A percentile compares a stretch with the other conserved stretches of the same genome.
phyloP scores from a whole-genome alignment of 192 early-diverging fungal genomes.

The Coemansia asiatica region DNA sequence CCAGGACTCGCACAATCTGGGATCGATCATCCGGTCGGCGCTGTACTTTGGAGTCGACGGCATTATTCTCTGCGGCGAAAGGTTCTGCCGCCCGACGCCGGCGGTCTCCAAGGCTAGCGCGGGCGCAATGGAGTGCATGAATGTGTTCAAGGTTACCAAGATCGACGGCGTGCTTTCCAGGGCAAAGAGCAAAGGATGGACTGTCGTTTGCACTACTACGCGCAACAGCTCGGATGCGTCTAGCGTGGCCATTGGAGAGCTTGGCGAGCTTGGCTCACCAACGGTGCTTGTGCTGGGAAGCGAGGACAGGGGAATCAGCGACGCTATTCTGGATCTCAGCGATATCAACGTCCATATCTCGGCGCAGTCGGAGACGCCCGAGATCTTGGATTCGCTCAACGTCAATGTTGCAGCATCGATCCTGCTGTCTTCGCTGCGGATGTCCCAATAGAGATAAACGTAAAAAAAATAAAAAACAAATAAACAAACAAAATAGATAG shows the following conservation, averaged over 20 bases:
- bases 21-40: slow-evolving; percentile 47
- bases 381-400: slow-evolving; percentile 49
- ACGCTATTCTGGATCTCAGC: slow-evolving; percentile 11
- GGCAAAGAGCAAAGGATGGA: slow-evolving; percentile 31
- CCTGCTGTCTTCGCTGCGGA: slow-evolving; percentile 23
- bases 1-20: slow-evolving; percentile 43
- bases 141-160: slow-evolving; percentile 8
- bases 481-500: no score
- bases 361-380: slow-evolving; percentile 15
- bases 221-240: neutral
- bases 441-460: no score
- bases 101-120: slow-evolving; percentile 43
- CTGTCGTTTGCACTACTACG: slow-evolving; percentile 24
- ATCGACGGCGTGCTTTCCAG: slow-evolving; percentile 4
- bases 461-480: neutral
- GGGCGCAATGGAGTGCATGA: slow-evolving; percentile 42
- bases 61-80: slow-evolving; percentile 14
- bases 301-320: slow-evolving; percentile 28
- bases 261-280: slow-evolving; percentile 20
- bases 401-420: slow-evolving; percentile 49
- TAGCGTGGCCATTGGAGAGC: neutral
- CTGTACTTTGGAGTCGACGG: slow-evolving; percentile 54
- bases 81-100: slow-evolving; percentile 16
- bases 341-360: slow-evolving; percentile 40
- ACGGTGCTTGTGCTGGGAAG: slow-evolving; percentile 47